Conservation (phyloP, 1,139 yeast genomes). For the Blastobotrys ciferrii region DNA sequence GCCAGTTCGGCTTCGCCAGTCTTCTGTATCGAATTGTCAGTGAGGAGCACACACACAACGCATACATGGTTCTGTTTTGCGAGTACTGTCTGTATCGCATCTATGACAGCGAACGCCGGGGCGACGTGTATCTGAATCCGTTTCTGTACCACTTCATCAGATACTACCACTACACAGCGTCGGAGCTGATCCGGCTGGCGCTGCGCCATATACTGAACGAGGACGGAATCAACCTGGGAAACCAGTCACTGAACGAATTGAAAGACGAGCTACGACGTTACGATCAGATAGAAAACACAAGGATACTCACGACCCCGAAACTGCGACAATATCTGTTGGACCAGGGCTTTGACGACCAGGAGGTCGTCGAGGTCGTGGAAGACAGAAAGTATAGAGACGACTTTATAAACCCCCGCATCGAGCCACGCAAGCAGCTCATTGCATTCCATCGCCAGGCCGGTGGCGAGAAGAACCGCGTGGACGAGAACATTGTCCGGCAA, state of each 20-base stretch:
- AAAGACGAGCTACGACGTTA: not conserved
- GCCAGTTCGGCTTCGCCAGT: constrained; percentile 7
- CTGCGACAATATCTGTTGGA: constrained; percentile 3
- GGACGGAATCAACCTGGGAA: constrained; percentile 2
- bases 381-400: not conserved
- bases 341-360: constrained; percentile 7
- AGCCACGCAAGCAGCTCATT: not conserved
- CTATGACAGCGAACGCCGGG: not conserved
- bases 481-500: too few relatives aligned
- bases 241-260: constrained; percentile 3
- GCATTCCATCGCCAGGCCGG: not conserved
- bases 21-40: not conserved
- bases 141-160: constrained; percentile 10
- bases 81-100: constrained; percentile 7
- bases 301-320: not conserved
- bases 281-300: constrained; percentile 5
- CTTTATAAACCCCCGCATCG: not conserved
- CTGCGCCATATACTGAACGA: constrained; percentile 7
- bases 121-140: constrained; percentile 6
- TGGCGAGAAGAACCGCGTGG: not conserved
- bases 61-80: not conserved
- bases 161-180: constrained; percentile 9
- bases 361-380: not conserved
- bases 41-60: not conserved
- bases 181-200: constrained; percentile 8